Base-by-base conservation (phyloP, 1,284 basidiomycete species). In the Trametes polyzona region DNA sequence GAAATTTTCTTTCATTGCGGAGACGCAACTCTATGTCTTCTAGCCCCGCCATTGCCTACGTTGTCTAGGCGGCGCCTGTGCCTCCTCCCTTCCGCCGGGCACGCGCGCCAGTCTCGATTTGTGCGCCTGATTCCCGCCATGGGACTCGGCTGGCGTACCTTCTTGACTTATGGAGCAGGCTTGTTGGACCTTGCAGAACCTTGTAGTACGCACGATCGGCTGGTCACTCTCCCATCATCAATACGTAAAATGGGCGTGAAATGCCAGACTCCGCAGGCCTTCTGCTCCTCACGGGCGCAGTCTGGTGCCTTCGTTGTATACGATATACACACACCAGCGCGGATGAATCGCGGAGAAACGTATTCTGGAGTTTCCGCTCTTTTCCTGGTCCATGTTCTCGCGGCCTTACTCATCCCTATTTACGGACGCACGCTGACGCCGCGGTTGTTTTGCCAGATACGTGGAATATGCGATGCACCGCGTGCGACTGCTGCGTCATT, bases 391-490 rank as follows among this genome's bases (percentile, higher is more conserved):
- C 47, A 47, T 48, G 50, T 44, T 49, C 51, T n/a, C n/a, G 42
- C 47, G 21, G 47, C 44, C 47, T 29, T 48, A 43, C 46, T 37
- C 42, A 52, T 50, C 30, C 36, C 30, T 36, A 30, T 29, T 42
- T 52, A n/a, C 50, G 58, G 52, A 56, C 52, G 9, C 16, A 47
- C 12, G 36, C 61, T 63, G 47, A 63, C 55, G 23, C 23, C 37
- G 24, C 36, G 23, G 11, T 30, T 14, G 24, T 14, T 27, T 24
- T 61, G 44, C 29, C 66, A 95, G 94, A 76, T 98, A 98, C 79
- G 93, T 98, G 62, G 88, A 97, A 67, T 98, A 96, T 76, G 90
- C 91, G n/a, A 94, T 98, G 92, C 84, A 93, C 64, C 86, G 92
- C 23, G 87, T 99, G 35, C 84, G 94, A 24, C 83, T 99, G 66